A percentile compares a stretch with the other conserved stretches of the same genome.
phyloP scores from a whole-genome alignment of 805 yeast species.

The Zygosaccharomyces bisporus region DNA sequence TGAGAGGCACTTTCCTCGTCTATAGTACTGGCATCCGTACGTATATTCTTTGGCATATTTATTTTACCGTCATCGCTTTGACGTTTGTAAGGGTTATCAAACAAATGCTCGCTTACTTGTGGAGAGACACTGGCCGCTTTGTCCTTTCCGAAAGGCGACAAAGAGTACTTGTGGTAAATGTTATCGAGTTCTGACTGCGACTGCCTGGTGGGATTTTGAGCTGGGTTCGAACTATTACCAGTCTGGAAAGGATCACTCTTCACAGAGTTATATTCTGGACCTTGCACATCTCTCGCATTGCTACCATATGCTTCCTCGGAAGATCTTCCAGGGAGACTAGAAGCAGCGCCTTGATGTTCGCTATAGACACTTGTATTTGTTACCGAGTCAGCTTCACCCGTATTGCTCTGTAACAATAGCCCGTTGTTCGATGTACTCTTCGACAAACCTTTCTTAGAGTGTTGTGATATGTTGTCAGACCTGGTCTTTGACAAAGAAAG shows the following conservation, averaged over 20 bases:
- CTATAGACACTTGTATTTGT: constrained; percentile 2
- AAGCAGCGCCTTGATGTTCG: not conserved
- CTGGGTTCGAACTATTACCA: not conserved
- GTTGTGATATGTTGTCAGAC: not conserved
- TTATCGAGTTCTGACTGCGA: constrained; percentile 16
- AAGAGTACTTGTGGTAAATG: constrained; percentile 22
- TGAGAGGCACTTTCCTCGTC: constrained; percentile 11
- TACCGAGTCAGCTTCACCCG: not conserved
- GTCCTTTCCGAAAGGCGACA: constrained; percentile 18
- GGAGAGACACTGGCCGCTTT: constrained; percentile 7
- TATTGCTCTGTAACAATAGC: not conserved
- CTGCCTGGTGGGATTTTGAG: not conserved
- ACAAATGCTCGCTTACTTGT: constrained; percentile 14
- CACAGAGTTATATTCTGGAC: not conserved
- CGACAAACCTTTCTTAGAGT: not conserved
- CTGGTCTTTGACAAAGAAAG: not conserved
- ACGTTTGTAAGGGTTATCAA: constrained; percentile 28
- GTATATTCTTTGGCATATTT: constrained; percentile 13
- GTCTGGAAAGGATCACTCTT: not conserved
- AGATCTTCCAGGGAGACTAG: not conserved
- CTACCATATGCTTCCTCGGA: not conserved
- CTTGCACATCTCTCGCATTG: not conserved
- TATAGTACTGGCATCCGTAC: constrained; percentile 1
- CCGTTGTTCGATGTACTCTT: not conserved
- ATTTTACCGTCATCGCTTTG: constrained; percentile 20